Conservation (phyloP, 2,329 filamentous ascomycete genomes). For the Thielaviopsis populi region DNA sequence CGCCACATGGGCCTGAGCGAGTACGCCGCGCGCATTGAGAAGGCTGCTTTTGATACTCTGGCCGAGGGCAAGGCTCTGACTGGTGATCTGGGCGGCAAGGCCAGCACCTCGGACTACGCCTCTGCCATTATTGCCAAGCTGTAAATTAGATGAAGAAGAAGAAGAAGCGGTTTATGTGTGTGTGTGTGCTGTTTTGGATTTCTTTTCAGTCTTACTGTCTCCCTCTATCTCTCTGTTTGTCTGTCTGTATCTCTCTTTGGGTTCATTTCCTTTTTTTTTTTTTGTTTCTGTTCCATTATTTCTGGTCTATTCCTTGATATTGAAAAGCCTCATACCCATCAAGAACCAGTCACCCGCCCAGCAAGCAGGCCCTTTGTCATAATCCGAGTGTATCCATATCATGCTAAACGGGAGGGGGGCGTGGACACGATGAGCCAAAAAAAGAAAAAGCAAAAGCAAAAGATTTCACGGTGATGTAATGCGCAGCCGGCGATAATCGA, state of each 20-base stretch:
- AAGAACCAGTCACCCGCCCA: background rate
- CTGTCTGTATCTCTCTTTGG: background rate
- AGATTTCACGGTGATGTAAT: no score
- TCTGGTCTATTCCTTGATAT: background rate
- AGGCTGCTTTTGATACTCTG: constrained; percentile 86
- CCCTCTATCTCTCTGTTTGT: background rate
- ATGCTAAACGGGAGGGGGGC: no score
- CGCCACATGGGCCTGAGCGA: constrained; percentile 87
- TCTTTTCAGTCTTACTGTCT: background rate
- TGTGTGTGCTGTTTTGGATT: background rate
- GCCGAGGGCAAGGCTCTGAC: constrained; percentile 94
- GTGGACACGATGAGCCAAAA: background rate
- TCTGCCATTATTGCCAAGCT: constrained; percentile 68
- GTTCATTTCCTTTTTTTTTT: no score
- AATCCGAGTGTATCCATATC: background rate
- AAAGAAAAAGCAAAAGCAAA: no score
- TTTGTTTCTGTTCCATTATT: background rate
- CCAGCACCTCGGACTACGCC: constrained; percentile 91
- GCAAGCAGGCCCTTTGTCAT: no score
- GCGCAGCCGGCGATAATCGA: no score
- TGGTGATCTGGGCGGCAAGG: constrained; percentile 87
- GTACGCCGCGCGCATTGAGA: constrained; percentile 78
- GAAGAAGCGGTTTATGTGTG: background rate
- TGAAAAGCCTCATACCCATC: constrained; percentile 1
- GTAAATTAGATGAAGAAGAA: constrained; percentile 27